phyloP scores from a whole-genome alignment of 2,329 filamentous ascomycete species.

The Cladophialophora carrionii region DNA sequence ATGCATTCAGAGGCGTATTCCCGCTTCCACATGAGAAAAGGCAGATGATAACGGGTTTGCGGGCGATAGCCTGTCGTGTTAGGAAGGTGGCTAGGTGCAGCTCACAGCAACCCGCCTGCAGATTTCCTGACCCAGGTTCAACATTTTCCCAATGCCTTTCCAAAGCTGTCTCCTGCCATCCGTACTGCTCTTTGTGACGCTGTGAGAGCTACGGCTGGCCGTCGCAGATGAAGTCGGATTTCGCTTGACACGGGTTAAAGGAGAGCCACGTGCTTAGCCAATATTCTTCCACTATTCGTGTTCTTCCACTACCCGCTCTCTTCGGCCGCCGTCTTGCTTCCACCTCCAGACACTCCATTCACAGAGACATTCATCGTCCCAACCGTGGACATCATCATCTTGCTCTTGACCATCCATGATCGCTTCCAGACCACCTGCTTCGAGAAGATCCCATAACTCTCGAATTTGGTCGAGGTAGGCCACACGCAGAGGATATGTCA shows the following conservation, averaged over 20 bases:
- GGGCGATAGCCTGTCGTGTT: not conserved
- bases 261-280: not conserved
- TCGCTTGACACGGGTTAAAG: not conserved
- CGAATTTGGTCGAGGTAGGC: constrained; percentile 51
- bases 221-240: not conserved
- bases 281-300: not conserved
- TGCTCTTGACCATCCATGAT: constrained; percentile 52
- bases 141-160: not conserved
- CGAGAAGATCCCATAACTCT: constrained; percentile 48
- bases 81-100: constrained; percentile 1
- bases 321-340: constrained; percentile 36
- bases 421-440: constrained; percentile 45
- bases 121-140: not conserved
- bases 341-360: constrained; percentile 56
- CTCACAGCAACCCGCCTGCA: not conserved
- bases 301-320: not conserved
- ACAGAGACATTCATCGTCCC: constrained; percentile 51
- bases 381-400: constrained; percentile 50
- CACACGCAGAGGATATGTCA: constrained; percentile 48
- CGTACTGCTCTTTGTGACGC: not conserved
- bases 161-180: not conserved
- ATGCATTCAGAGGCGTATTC: not conserved
- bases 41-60: constrained; percentile 3
- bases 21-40: not conserved
- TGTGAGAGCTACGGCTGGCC: not conserved